Conservation (phyloP, 352 stramenopile genomes). For the Thalassiosira hispida region DNA sequence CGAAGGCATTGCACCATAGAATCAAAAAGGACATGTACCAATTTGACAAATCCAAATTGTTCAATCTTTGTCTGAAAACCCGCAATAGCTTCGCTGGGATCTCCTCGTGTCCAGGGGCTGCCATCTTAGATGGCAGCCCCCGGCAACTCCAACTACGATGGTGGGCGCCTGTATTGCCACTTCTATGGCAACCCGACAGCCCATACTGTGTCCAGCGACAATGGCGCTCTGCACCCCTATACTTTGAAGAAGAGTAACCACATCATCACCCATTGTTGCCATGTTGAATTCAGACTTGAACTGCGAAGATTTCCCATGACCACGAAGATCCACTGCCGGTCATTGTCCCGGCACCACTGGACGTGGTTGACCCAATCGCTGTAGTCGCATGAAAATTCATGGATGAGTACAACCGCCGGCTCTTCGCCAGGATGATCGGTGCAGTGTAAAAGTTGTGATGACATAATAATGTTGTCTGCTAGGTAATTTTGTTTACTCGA, state of each 20-base stretch:
- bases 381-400: slow-evolving; percentile 3
- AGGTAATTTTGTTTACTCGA: no score
- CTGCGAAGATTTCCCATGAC: neutral
- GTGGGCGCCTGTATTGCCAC: neutral
- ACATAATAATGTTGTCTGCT: no score
- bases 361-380: neutral
- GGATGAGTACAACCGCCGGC: neutral
- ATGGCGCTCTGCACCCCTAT: neutral
- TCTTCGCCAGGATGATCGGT: neutral
- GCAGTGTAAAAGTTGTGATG: neutral
- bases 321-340: neutral
- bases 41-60: neutral
- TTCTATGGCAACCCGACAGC: neutral
- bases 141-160: neutral
- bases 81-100: slow-evolving; percentile 5
- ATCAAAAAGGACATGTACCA: neutral
- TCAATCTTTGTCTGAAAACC: neutral
- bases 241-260: neutral
- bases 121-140: neutral
- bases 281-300: neutral
- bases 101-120: neutral
- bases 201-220: slow-evolving; percentile 8
- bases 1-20: neutral
- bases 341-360: neutral
- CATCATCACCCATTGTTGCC: neutral